These are phyloP conservation scores for Eucalyptus decipiens DNA, from an alignment of 345 rosid species.

Conservation along the genomic window DNA sequence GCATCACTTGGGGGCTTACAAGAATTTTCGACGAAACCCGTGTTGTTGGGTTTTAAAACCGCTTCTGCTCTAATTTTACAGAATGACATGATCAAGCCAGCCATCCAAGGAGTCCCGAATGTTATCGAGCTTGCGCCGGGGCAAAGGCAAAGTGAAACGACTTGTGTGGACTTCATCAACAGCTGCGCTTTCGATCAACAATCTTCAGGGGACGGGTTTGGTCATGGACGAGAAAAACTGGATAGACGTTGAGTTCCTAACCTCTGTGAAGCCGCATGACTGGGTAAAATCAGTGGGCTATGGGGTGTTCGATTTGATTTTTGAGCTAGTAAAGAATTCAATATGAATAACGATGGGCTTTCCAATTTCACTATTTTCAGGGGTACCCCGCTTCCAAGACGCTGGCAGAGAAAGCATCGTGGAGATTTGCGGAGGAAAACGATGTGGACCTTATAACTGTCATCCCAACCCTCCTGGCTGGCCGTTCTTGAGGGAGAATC, in stretches of 20 bases:
- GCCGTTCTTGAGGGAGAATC: slow-evolving; percentile 10
- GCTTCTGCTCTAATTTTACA: not conserved
- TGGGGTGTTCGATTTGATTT: not conserved
- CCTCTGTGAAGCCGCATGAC: slow-evolving; percentile 54
- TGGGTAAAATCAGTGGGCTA: slow-evolving; percentile 42
- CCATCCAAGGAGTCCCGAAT: slow-evolving; percentile 62
- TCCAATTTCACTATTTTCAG: slow-evolving; percentile 6
- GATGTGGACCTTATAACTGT: slow-evolving; percentile 63
- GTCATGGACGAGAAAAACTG: slow-evolving; percentile 67
- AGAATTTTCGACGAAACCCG: not conserved
- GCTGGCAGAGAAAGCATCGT: slow-evolving; percentile 68
- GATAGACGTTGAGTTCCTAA: slow-evolving; percentile 60
- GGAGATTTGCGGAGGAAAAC: slow-evolving; percentile 51
- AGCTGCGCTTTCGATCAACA: slow-evolving; percentile 62
- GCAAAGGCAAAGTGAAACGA: slow-evolving; percentile 58
- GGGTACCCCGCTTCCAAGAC: slow-evolving; percentile 66
- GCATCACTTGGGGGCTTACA: not conserved
- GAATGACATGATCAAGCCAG: slow-evolving; percentile 93
- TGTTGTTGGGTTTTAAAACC: not conserved
- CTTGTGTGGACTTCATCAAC: slow-evolving; percentile 89
- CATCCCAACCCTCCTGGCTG: slow-evolving; percentile 57
- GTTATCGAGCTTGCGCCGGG: slow-evolving; percentile 57
- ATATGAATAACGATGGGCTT: not conserved
- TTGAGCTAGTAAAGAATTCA: not conserved
- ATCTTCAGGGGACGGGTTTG: slow-evolving; percentile 42